phyloP scores from a whole-genome alignment of 805 yeast species.

The Starmerella davenportii region DNA sequence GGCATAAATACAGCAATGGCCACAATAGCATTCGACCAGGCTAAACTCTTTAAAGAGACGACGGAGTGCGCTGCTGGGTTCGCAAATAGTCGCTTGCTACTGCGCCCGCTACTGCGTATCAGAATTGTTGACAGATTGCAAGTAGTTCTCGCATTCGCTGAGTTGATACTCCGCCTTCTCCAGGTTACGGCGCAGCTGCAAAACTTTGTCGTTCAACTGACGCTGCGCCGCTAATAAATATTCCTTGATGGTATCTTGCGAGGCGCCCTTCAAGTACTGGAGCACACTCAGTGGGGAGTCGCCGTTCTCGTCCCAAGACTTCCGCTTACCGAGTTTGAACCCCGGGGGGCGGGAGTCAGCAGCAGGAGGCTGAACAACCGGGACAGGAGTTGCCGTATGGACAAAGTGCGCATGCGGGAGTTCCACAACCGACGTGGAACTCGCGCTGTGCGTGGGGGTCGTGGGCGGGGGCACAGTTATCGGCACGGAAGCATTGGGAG shows the following conservation, averaged over 20 bases:
- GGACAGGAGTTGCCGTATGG: too few species aligned
- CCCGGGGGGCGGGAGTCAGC: neutral
- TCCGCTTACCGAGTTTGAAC: neutral
- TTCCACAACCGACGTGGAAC: neutral
- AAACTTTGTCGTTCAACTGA: constrained; percentile 22
- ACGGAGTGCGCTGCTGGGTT: too few species aligned
- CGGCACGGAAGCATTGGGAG: neutral
- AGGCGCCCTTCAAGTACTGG: constrained; percentile 16
- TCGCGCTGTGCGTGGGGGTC: neutral
- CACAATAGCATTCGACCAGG: too few species aligned
- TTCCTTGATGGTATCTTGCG: constrained; percentile 20
- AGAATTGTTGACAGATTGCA: constrained; percentile 5
- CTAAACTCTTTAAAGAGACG: too few species aligned
- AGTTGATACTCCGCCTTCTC: constrained; percentile 18
- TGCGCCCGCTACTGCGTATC: too few species aligned
- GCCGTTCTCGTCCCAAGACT: neutral
- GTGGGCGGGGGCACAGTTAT: neutral
- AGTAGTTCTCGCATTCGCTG: constrained; percentile 19
- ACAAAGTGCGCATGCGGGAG: too few species aligned
- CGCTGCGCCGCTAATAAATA: constrained; percentile 21
- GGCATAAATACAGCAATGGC: too few species aligned
- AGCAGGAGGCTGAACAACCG: neutral
- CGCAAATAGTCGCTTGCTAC: too few species aligned
- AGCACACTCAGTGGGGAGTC: constrained; percentile 17
- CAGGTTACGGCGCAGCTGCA: constrained; percentile 17